Evolutionary conservation across 179 eudicot genomes (phyloP).

Genomic region (Gypsophila paniculata): DNA sequence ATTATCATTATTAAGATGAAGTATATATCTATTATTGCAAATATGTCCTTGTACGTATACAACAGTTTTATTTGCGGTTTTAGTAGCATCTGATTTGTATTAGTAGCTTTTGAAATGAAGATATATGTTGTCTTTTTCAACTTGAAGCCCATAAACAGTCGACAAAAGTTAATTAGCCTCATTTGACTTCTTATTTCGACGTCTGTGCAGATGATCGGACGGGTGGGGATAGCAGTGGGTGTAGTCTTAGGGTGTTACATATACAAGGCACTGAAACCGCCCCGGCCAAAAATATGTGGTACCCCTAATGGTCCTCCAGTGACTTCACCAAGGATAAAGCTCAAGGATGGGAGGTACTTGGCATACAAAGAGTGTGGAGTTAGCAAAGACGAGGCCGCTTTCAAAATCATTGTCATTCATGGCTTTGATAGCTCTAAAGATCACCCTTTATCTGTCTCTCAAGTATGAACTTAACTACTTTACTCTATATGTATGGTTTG

Average conservation of each 20-base stretch:
- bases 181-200: no score
- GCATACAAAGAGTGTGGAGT: slow-evolving; percentile 82
- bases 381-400: slow-evolving; percentile 54
- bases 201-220: slow-evolving; percentile 27
- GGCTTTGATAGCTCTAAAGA: slow-evolving; percentile 86
- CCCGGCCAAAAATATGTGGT: slow-evolving; percentile 36
- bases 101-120: no score
- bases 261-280: slow-evolving; percentile 33
- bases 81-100: no score
- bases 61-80: no score
- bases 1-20: no score
- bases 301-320: slow-evolving; percentile 38
- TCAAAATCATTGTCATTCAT: slow-evolving; percentile 64
- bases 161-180: no score
- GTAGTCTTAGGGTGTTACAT: slow-evolving; percentile 19
- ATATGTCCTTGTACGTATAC: no score
- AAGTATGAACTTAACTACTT: slow-evolving; percentile 32
- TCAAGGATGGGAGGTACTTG: slow-evolving; percentile 68
- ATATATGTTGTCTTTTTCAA: no score
- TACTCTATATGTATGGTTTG: background rate
- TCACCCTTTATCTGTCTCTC: slow-evolving; percentile 46
- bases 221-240: slow-evolving; percentile 21
- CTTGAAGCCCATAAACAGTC: no score
- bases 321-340: slow-evolving; percentile 50
- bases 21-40: no score